Conservation (phyloP, 768 basidiomycete species). For the Collybia mongolica region DNA sequence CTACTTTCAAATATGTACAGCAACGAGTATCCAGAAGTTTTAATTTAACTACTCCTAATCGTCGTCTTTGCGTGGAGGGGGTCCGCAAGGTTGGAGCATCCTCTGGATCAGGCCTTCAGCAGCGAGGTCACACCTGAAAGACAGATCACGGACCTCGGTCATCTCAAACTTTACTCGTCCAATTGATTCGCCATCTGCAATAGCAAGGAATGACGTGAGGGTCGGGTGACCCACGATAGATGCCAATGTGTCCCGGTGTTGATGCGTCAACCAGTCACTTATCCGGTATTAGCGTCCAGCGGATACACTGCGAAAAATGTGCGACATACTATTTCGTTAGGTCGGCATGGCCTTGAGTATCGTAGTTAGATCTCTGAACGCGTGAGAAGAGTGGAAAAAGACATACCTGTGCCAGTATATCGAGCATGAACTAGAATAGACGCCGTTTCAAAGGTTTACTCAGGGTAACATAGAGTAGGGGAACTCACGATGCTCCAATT, state of each 20-base stretch:
- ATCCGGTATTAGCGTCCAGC: slow-evolving; percentile 11
- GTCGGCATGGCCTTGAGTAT: slow-evolving; percentile 82
- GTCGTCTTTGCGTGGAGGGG: slow-evolving; percentile 88
- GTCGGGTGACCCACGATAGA: slow-evolving; percentile 92
- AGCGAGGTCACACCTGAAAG: slow-evolving; percentile 4
- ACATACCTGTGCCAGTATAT: slow-evolving; percentile 90
- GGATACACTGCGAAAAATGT: slow-evolving; percentile 3
- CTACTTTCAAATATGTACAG: slow-evolving; percentile 1
- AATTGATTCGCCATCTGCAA: slow-evolving; percentile 93
- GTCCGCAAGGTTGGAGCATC: slow-evolving; percentile 94
- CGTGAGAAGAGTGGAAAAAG: slow-evolving; percentile 2
- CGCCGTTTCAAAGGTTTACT: neutral
- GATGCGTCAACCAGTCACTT: slow-evolving; percentile 97
- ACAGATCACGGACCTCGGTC: slow-evolving; percentile 69
- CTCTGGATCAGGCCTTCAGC: slow-evolving; percentile 44
- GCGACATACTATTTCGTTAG: slow-evolving; percentile 86
- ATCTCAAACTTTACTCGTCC: slow-evolving; percentile 92
- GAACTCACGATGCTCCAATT: slow-evolving; percentile 86
- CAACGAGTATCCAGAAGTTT: neutral
- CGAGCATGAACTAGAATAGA: slow-evolving; percentile 78
- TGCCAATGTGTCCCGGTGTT: slow-evolving; percentile 93
- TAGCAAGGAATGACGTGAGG: slow-evolving; percentile 80
- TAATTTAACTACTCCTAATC: slow-evolving; percentile 35
- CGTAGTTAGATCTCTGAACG: slow-evolving; percentile 7
- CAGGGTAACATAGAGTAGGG: neutral